Evolutionary conservation across 2,329 filamentous ascomycete species (phyloP), one percentile per base, ranked within the genome.

Genomic region (Purpureocillium takamizusanense): DNA sequence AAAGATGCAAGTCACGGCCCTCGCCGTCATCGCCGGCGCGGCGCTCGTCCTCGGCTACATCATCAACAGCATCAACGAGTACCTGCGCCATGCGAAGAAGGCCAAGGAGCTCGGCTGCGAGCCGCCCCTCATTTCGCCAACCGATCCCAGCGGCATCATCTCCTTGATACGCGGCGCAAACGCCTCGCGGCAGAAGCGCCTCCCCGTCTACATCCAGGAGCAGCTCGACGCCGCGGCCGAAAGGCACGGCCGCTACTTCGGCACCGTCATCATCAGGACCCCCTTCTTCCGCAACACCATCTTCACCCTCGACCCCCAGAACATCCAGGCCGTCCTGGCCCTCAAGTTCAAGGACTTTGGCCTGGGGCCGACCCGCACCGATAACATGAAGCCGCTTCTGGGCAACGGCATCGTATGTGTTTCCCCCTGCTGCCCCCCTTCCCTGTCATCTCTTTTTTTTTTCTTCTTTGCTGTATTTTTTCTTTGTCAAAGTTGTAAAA

Each of bases 371-470:
- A 42, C 25, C 39, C 51, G 29, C 37, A 62, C 41, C 6, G 46
- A 47, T 2, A 51, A 50, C 29, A 50, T 56, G 32, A 39, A 41
- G 35, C 62, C 63, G 0, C 46, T 75, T 2, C 54, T 75, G 4
- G 71, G 70, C n/a, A 50, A 57, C 4, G 56, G 67, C 21, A 61
- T 63, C 39, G 51, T 51, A 41, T 28, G 51, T 45, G 2, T 6
- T 8, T 27, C 7, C 28, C 37, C 11, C 29, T 17, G 6, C 9
- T 35, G n/a, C 40, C 35, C 31, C 29, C 8, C 17, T 36, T 6
- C 8, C 36, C 31, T 27, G 7, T 33, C 17, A 4, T 17, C 5
- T 11, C 18, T 8, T 10, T n/a, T 8, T 4, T 17, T 14, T 12
- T 12, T n/a, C 9, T 12, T 38, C n/a, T 29, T n/a, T n/a, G n/a